Evolutionary conservation across 805 yeast genomes (phyloP).

Genomic region (Nakazawaea peltata): DNA sequence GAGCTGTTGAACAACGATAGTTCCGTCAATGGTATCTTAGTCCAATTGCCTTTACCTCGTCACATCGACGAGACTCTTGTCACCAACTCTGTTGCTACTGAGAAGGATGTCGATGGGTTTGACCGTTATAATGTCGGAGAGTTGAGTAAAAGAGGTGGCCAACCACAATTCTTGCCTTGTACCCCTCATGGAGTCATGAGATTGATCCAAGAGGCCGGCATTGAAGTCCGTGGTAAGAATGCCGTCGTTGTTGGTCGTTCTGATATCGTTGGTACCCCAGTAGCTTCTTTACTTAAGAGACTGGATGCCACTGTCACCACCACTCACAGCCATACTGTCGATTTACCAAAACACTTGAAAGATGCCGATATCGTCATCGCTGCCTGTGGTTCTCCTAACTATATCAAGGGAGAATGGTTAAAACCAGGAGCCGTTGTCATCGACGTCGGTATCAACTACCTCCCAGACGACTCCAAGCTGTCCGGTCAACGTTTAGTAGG

Average conservation of each 20-base stretch:
- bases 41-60: constrained; percentile 84
- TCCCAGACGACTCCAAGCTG: constrained; percentile 65
- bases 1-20: constrained; percentile 64
- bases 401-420: constrained; percentile 81
- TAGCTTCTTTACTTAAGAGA: constrained; percentile 72
- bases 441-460: constrained; percentile 93
- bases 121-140: constrained; percentile 87
- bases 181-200: constrained; percentile 92
- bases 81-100: constrained; percentile 73
- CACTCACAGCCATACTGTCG: constrained; percentile 66
- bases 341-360: constrained; percentile 46
- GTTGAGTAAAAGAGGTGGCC: constrained; percentile 77
- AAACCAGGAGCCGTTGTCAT: constrained; percentile 80
- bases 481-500: constrained; percentile 87
- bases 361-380: constrained; percentile 85
- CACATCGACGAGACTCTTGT: constrained; percentile 71
- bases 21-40: constrained; percentile 75
- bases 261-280: constrained; percentile 94
- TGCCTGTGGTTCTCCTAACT: constrained; percentile 84
- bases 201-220: constrained; percentile 61
- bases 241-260: constrained; percentile 94
- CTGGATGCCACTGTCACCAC: constrained; percentile 84
- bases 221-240: constrained; percentile 63
- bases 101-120: constrained; percentile 94
- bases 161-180: constrained; percentile 82